Base-by-base conservation (phyloP, 2,329 filamentous ascomycete genomes). In the Lasiodiplodia gonubiensis region DNA sequence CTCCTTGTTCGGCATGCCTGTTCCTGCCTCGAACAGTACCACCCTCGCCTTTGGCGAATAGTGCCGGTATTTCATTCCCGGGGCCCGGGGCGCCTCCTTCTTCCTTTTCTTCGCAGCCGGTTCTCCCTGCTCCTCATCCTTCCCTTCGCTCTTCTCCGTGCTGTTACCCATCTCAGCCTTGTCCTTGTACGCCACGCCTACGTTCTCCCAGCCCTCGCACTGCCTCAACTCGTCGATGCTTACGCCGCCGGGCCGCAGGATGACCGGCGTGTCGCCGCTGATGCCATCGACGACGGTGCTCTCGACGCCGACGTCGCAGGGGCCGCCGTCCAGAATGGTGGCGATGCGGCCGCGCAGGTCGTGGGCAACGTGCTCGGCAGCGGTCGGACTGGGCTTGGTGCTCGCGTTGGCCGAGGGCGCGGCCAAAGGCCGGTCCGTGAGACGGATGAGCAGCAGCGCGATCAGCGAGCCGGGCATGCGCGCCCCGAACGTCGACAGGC, bases 61-160 rank as follows among this genome's bases (percentile, higher is more conserved):
- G 77, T 99, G 95, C 76, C 95, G 92, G 78, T 99, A 99, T 80
- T 99, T 99, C 95, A 99, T 99, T 0, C 95, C 95, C 0, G 95
- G 95, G 0, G 95, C 95, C 67, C 92, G 86, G 0, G 95, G 95
- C 68, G 71, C 74, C 61, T 86, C 88, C 5, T 87, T 48, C 46
- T 63, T 51, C 37, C 16, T 27, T 23, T 27, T 23, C 37, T 12
- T n/a, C 18, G 14, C 35, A 23, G 66, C 72, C 73, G 61, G 86
- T 87, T 4, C 74, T 90, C 87, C 90, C 18, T 87, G 84, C 72
- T 92, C 88, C 18, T 88, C 85, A 73, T 97, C 92, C 74, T 90
- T 76, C 93, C 90, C 94, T 94, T 37, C 42, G 2, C 30, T 3
- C 33, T 46, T 60, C 33, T 23, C 42, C 42, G 18, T n/a, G 68